These are phyloP conservation scores for Ophiosphaerella korrae DNA, from an alignment of 2,329 filamentous ascomycete genomes.

Conservation along the genomic window DNA sequence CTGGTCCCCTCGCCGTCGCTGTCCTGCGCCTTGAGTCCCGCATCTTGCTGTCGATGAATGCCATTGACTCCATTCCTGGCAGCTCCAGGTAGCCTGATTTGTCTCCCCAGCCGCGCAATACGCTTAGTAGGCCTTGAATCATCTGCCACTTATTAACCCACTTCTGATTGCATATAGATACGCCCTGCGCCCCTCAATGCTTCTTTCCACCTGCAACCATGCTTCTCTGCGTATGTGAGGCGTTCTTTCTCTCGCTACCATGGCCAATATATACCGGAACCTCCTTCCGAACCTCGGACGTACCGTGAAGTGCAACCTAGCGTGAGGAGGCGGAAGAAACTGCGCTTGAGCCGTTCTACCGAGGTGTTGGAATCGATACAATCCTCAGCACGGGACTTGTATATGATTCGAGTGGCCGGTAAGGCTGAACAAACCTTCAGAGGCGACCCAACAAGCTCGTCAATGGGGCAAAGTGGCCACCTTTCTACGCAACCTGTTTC, in stretches of 20 bases:
- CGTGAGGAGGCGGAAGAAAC: conserved; percentile 19
- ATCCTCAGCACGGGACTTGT: conserved; percentile 21
- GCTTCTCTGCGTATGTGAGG: too few relatives aligned
- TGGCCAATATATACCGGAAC: too few relatives aligned
- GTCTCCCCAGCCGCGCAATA: conserved; percentile 22
- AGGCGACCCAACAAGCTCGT: conserved; percentile 1
- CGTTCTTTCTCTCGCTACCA: too few relatives aligned
- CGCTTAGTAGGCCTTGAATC: conserved; percentile 11
- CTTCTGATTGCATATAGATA: conserved; percentile 13
- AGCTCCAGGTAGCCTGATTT: conserved; percentile 39
- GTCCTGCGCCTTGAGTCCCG: conserved; percentile 9
- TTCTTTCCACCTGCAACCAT: background rate
- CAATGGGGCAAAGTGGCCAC: background rate
- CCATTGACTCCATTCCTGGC: conserved; percentile 38
- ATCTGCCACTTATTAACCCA: background rate
- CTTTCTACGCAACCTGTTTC: conserved; percentile 12
- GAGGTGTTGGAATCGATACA: conserved; percentile 27
- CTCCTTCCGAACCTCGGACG: too few relatives aligned
- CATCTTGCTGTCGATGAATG: conserved; percentile 43
- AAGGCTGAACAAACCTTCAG: conserved; percentile 23
- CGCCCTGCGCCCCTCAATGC: background rate
- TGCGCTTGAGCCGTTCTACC: conserved; percentile 25
- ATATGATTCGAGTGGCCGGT: conserved; percentile 9
- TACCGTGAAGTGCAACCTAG: conserved; percentile 12
- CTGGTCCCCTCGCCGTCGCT: conserved; percentile 17